Conservation (phyloP, 768 basidiomycete genomes). For the Hypholoma sublateritium region DNA sequence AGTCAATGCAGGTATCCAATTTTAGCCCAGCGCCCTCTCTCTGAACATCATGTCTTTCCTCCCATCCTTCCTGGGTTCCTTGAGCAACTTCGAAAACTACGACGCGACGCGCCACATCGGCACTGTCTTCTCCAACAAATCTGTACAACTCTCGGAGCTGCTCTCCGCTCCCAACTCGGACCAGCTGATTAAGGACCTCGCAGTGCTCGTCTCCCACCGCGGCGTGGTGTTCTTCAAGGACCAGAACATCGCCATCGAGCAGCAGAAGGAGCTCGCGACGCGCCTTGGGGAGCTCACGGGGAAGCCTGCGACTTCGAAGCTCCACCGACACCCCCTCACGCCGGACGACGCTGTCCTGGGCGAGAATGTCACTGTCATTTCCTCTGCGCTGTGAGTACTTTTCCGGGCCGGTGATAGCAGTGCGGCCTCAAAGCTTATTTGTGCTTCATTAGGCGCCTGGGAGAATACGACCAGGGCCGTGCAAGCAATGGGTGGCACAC, state of each 20-base stretch:
- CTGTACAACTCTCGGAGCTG: conserved; percentile 45
- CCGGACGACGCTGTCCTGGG: conserved; percentile 48
- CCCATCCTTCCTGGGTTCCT: conserved; percentile 31
- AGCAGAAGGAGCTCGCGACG: conserved; percentile 51
- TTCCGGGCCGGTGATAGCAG: neutral
- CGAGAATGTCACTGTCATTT: conserved; percentile 53
- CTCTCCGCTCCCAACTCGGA: conserved; percentile 47
- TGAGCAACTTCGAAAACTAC: conserved; percentile 31
- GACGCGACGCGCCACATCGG: conserved; percentile 57
- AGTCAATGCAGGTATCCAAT: too few species aligned
- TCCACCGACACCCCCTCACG: conserved; percentile 60
- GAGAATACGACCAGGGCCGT: conserved; percentile 17
- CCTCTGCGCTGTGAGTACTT: conserved; percentile 36
- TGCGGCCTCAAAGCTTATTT: neutral
- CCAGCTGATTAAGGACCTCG: conserved; percentile 52
- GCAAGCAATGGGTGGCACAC: conserved; percentile 52
- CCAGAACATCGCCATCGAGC: conserved; percentile 47
- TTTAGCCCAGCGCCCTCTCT: too few species aligned
- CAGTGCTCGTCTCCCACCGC: conserved; percentile 50
- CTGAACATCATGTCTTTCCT: conserved; percentile 6
- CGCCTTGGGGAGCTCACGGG: conserved; percentile 37
- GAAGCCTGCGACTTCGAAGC: conserved; percentile 42
- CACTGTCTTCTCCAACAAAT: conserved; percentile 44
- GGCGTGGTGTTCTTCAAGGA: conserved; percentile 67
- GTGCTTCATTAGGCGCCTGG: conserved; percentile 1